Conservation (phyloP, 2,329 filamentous ascomycete species). For the Sporothrix brasiliensis region DNA sequence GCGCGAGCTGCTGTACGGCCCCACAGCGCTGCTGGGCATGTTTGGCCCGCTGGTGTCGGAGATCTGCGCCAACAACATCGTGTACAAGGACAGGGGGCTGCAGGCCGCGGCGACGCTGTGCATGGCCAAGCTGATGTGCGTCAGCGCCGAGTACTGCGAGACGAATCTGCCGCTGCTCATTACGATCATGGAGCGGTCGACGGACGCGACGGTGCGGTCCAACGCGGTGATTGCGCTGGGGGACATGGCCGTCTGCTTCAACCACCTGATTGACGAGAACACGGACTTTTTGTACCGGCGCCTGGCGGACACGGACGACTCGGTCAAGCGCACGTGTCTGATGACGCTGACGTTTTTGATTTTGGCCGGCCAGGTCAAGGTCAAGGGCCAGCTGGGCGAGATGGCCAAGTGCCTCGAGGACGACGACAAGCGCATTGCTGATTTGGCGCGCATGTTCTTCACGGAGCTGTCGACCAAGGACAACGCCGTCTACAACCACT, state of each 20-base stretch:
- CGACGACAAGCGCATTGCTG: conserved; percentile 89
- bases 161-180: conserved; percentile 89
- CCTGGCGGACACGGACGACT: conserved; percentile 82
- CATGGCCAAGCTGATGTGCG: conserved; percentile 97
- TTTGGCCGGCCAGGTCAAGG: conserved; percentile 95
- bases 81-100: conserved; percentile 84
- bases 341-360: conserved; percentile 99
- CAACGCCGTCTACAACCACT: conserved; percentile 98
- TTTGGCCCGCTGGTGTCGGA: conserved; percentile 92
- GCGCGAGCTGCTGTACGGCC: conserved; percentile 79
- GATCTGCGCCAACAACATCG: conserved; percentile 91
- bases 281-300: conserved; percentile 96
- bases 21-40: conserved; percentile 79
- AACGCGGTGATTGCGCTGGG: conserved; percentile 96
- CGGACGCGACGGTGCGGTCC: conserved; percentile 87
- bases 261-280: conserved; percentile 98
- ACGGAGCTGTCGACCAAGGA: conserved; percentile 96
- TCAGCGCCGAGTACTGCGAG: conserved; percentile 95
- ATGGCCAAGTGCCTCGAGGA: conserved; percentile 99
- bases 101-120: conserved; percentile 93
- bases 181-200: conserved; percentile 94
- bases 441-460: conserved; percentile 97
- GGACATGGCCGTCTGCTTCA: conserved; percentile 99
- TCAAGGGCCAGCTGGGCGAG: conserved; percentile 96
- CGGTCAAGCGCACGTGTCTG: conserved; percentile 93